Base-by-base conservation (phyloP, 768 basidiomycete genomes). In the Phanerochaete carnosa region DNA sequence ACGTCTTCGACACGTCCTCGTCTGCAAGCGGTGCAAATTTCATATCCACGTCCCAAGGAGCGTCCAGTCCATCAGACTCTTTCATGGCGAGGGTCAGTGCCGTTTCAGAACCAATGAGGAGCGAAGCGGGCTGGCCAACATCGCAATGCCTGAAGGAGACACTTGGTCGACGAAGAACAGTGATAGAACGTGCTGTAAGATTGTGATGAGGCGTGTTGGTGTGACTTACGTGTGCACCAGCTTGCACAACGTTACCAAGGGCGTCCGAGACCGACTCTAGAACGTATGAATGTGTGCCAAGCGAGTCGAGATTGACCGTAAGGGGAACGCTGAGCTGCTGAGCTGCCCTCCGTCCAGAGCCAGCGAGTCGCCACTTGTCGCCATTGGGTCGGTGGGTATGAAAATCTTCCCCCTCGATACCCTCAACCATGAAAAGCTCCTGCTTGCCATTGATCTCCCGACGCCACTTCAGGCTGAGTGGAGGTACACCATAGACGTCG, bases 231-330 rank as follows among this genome's bases (percentile, higher is more conserved):
- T 45, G 29, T 1, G 61, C 46, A 1, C 64, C 66, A 29, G 69
- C 67, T 11, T 60, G 58, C n/a, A 92, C 78, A 12, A 83, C 70
- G 68, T 98, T 97, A 16, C 92, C 93, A 55, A 89, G 76, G 15
- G 87, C 84, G 67, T 97, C 95, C n/a, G 83, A 82, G 26, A 98
- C 83, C 65, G 88, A 86, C 67, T 95, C 90, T 26, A 97, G 78
- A 12, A 83, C 80, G 68, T 92, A 94, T 2, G 84, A 74, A 69
- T 92, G 86, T 39, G 79, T 82, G 2, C 92, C 92, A 9, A 86
- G 78, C 6, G 80, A 72, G 60, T 84, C 82, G 59, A 90, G 75
- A 3, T 87, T 76, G 8, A 92, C 76, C 1, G 82, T 81, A 58
- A 94, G 76, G 22, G 92, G 92, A 28, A 94, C 82, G 55, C 79